These are phyloP conservation scores for Sonneratia caseolaris DNA, from an alignment of 345 rosid species.

Conservation along the genomic window DNA sequence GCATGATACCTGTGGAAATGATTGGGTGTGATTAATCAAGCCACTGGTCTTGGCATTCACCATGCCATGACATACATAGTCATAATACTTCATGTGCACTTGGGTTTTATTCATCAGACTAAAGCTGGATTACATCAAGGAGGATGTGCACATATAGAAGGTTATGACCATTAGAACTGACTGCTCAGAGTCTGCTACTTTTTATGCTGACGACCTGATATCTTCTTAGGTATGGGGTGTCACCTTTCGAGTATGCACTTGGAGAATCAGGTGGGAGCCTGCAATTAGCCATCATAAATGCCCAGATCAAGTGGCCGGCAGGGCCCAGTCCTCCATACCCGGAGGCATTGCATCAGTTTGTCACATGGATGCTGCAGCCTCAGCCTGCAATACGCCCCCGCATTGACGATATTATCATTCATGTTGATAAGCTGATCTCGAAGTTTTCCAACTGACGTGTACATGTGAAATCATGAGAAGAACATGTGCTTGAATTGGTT, in stretches of 20 bases:
- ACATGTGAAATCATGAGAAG: conserved; percentile 1
- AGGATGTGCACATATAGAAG: neutral
- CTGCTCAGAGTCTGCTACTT: neutral
- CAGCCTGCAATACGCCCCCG: conserved; percentile 77
- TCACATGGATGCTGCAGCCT: conserved; percentile 97
- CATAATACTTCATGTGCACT: neutral
- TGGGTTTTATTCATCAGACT: neutral
- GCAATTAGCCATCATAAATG: conserved; percentile 79
- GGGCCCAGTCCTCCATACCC: conserved; percentile 88
- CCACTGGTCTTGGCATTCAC: neutral
- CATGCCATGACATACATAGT: neutral
- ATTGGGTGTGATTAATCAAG: conserved; percentile 3
- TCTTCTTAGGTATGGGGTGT: conserved; percentile 64
- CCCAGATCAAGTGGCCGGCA: conserved; percentile 94
- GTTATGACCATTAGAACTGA: neutral
- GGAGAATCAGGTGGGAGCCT: conserved; percentile 99
- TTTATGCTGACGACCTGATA: neutral
- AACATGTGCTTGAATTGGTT: neutral
- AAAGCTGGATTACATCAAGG: neutral
- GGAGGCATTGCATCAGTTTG: conserved; percentile 84
- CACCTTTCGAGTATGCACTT: conserved; percentile 94
- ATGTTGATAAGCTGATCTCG: conserved; percentile 81
- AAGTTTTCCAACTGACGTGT: conserved; percentile 41
- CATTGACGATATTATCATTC: conserved; percentile 81
- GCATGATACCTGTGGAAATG: neutral